phyloP scores from a whole-genome alignment of 306 rosid genomes.

The Fagus sylvatica region DNA sequence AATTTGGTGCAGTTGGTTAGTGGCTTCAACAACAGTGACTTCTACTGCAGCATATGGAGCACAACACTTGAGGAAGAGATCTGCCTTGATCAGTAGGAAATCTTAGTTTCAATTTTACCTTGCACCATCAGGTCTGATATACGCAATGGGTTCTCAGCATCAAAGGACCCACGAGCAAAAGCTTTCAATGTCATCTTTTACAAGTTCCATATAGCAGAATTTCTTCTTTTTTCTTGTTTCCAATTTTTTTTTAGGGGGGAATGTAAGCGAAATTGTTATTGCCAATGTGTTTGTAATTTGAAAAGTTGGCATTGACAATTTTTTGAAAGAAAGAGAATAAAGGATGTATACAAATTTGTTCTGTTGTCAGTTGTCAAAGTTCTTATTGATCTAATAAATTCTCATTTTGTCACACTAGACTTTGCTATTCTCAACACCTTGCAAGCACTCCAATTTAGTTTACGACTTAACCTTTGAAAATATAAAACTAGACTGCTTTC shows the following conservation, averaged over 20 bases:
- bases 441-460: not conserved
- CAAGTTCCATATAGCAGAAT: not conserved
- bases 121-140: not conserved
- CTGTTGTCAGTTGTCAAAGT: not conserved
- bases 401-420: not conserved
- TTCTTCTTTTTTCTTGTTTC: not conserved
- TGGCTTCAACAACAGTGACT: conserved; percentile 76
- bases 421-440: not conserved
- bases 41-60: conserved; percentile 70
- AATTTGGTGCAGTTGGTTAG: conserved; percentile 73
- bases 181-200: not conserved
- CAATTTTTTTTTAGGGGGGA: not conserved
- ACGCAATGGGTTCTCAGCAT: not conserved
- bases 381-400: not conserved
- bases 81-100: conserved; percentile 27
- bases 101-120: not conserved
- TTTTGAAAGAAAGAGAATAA: not conserved
- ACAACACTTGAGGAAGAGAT: conserved; percentile 44
- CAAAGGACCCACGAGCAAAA: not conserved
- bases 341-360: not conserved
- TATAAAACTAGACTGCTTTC: no score
- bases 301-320: not conserved
- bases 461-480: not conserved
- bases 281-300: not conserved
- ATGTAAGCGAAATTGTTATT: not conserved